Evolutionary conservation across 441 rosid species (phyloP).

Genomic region (Flueggea neowawraea): DNA sequence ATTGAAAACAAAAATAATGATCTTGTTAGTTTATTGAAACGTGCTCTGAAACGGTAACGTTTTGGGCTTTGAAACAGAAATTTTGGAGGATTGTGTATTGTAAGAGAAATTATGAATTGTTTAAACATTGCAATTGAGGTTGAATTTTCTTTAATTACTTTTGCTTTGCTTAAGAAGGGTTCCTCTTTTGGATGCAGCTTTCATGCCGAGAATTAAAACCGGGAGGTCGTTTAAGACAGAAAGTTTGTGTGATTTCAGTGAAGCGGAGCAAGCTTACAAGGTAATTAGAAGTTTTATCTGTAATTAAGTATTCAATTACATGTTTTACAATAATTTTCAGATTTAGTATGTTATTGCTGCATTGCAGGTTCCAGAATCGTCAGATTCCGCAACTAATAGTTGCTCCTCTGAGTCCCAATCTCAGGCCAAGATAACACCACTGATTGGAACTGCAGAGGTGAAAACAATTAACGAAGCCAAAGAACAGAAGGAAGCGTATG

Average conservation of each 20-base stretch:
- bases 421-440: slow-evolving; percentile 9
- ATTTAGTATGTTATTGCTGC: slow-evolving; percentile 1
- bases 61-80: no score
- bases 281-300: slow-evolving; percentile 17
- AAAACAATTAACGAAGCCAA: neutral
- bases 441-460: slow-evolving; percentile 14
- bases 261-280: slow-evolving; percentile 54
- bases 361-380: slow-evolving; percentile 42
- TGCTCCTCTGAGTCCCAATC: slow-evolving; percentile 17
- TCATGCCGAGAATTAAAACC: slow-evolving; percentile 77
- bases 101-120: no score
- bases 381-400: slow-evolving; percentile 20
- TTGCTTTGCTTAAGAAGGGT: neutral
- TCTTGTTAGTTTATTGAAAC: neutral
- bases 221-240: slow-evolving; percentile 71
- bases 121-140: neutral
- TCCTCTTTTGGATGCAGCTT: slow-evolving; percentile 48
- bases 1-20: neutral
- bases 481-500: no score
- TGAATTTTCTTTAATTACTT: neutral
- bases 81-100: no score
- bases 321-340: neutral
- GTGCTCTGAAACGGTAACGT: no score
- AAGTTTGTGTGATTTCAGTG: slow-evolving; percentile 72
- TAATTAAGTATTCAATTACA: neutral